phyloP scores from a whole-genome alignment of 2,329 filamentous ascomycete genomes.

The Paecilomyces sp. region DNA sequence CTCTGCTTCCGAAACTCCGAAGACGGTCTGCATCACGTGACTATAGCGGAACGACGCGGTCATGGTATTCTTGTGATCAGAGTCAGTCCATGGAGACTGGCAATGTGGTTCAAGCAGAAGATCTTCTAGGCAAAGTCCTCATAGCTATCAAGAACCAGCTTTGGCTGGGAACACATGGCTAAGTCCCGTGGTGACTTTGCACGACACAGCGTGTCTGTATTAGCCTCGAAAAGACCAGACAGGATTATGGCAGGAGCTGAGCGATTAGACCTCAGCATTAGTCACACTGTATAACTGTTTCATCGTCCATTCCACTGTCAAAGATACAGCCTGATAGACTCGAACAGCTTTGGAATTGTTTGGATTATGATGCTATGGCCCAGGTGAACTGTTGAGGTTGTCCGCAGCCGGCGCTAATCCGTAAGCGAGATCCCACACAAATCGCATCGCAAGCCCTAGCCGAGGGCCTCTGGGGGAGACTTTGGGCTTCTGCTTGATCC shows the following conservation, averaged over 20 bases:
- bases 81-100: neutral
- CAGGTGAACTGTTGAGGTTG: slow-evolving; percentile 13
- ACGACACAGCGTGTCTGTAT: neutral
- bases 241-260: neutral
- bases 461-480: slow-evolving; percentile 14
- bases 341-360: neutral
- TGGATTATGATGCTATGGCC: no score
- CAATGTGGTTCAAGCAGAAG: neutral
- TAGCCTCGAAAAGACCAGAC: neutral
- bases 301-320: neutral
- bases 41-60: neutral
- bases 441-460: slow-evolving; percentile 26
- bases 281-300: neutral
- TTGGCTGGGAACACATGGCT: neutral
- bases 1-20: neutral
- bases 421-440: slow-evolving; percentile 38
- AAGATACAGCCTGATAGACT: neutral
- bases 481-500: slow-evolving; percentile 22
- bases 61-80: no score
- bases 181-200: neutral
- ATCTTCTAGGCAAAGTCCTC: neutral
- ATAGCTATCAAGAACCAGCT: neutral
- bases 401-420: slow-evolving; percentile 3
- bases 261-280: neutral
- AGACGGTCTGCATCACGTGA: neutral